These are phyloP conservation scores for Lotmaria passim DNA, from an alignment of 208 protist genomes.

Conservation along the genomic window DNA sequence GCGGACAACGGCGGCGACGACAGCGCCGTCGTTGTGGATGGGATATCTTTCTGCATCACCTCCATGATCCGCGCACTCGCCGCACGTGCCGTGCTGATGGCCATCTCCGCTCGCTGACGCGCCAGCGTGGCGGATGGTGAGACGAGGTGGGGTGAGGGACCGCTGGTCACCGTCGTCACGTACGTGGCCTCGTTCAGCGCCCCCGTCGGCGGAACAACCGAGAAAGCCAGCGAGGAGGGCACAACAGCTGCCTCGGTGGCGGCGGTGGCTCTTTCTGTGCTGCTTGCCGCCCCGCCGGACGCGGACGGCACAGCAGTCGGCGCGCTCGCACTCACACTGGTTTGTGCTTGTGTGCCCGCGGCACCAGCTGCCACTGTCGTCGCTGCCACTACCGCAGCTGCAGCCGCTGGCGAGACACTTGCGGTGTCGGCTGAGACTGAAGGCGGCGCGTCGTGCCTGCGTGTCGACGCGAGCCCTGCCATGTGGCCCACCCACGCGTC, in stretches of 20 bases:
- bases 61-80: conserved; percentile 23
- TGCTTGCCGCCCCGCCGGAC: not conserved
- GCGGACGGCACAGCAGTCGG: not conserved
- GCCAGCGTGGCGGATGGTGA: conserved; percentile 9
- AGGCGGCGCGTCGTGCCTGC: conserved; percentile 20
- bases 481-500: conserved; percentile 64
- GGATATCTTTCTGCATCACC: conserved; percentile 26
- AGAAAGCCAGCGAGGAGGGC: not conserved
- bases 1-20: not conserved
- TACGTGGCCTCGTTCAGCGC: not conserved
- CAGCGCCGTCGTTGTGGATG: not conserved
- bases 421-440: not conserved
- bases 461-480: conserved; percentile 22
- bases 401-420: not conserved
- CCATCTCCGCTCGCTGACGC: conserved; percentile 11
- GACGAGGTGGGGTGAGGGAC: not conserved
- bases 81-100: conserved; percentile 16
- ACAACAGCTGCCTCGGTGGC: not conserved
- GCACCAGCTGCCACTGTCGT: not conserved
- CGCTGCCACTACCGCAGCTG: not conserved
- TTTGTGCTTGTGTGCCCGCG: not conserved
- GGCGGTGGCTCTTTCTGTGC: not conserved
- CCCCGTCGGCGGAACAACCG: not conserved
- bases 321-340: not conserved
- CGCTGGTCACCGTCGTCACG: not conserved